Conservation (phyloP, 176 grass and related monocot genomes). For the Urochloa ruziziensis region DNA sequence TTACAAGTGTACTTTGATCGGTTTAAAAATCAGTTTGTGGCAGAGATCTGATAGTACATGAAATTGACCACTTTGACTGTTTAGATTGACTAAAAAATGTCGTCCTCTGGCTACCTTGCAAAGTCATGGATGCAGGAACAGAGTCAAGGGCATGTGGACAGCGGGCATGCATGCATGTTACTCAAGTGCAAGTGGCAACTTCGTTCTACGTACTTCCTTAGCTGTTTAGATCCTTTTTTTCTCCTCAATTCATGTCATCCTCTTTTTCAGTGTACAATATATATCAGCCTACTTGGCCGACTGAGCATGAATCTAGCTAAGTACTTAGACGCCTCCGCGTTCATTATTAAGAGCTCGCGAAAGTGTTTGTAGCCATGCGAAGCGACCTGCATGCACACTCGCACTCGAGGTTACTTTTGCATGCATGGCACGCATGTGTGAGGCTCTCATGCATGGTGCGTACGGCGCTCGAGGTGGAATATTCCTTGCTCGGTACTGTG, state of each 20-base stretch:
- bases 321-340: too few species aligned
- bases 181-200: too few species aligned
- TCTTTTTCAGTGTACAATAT: too few species aligned
- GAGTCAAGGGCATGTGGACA: too few species aligned
- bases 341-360: neutral
- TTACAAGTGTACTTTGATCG: neutral
- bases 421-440: neutral
- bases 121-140: neutral
- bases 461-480: neutral
- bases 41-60: neutral
- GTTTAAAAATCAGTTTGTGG: slow-evolving; percentile 8
- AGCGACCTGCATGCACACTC: too few species aligned
- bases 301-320: neutral
- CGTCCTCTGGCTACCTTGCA: neutral
- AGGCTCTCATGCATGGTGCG: neutral
- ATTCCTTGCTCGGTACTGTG: neutral
- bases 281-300: neutral
- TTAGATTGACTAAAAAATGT: slow-evolving; percentile 4
- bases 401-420: neutral
- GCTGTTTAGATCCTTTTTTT: neutral
- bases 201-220: too few species aligned
- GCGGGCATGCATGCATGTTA: neutral
- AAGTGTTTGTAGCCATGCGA: neutral
- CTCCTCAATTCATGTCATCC: neutral
- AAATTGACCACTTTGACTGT: neutral